Conservation (phyloP, 2,329 filamentous ascomycete genomes). For the Ascosphaera apis region DNA sequence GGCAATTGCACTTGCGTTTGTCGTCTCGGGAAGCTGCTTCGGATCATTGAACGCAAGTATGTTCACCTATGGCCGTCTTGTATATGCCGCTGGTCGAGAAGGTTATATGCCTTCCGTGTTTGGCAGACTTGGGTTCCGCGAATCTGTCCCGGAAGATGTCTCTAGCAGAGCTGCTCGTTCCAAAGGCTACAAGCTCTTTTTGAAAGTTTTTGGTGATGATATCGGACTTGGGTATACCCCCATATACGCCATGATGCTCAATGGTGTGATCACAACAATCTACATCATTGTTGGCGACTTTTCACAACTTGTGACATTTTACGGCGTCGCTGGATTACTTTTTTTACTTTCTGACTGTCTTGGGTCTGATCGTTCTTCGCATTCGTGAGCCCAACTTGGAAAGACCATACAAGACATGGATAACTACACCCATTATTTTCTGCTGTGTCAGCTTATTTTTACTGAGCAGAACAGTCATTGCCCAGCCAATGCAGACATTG, state of each 20-base stretch:
- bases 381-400: conserved; percentile 73
- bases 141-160: conserved; percentile 1
- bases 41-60: conserved; percentile 84
- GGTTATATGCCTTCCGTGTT: conserved; percentile 74
- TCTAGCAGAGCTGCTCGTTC: conserved; percentile 14
- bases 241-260: conserved; percentile 74
- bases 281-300: conserved; percentile 85
- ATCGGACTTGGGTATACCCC: conserved; percentile 76
- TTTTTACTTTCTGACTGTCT: conserved; percentile 89
- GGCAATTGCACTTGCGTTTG: conserved; percentile 60
- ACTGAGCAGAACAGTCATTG: conserved; percentile 68
- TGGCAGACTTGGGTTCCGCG: conserved; percentile 46
- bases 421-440: conserved; percentile 89
- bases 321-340: conserved; percentile 87
- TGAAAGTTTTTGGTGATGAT: conserved; percentile 47
- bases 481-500: conserved; percentile 72
- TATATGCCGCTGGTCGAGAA: conserved; percentile 88
- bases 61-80: conserved; percentile 75
- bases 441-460: conserved; percentile 93
- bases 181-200: conserved; percentile 36
- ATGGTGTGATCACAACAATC: conserved; percentile 44
- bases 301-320: conserved; percentile 78
- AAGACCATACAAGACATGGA: conserved; percentile 87
- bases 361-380: conserved; percentile 75
- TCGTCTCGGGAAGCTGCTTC: conserved; percentile 80